Conservation (phyloP, 2,329 filamentous ascomycete species). For the Aspergillus sp. region DNA sequence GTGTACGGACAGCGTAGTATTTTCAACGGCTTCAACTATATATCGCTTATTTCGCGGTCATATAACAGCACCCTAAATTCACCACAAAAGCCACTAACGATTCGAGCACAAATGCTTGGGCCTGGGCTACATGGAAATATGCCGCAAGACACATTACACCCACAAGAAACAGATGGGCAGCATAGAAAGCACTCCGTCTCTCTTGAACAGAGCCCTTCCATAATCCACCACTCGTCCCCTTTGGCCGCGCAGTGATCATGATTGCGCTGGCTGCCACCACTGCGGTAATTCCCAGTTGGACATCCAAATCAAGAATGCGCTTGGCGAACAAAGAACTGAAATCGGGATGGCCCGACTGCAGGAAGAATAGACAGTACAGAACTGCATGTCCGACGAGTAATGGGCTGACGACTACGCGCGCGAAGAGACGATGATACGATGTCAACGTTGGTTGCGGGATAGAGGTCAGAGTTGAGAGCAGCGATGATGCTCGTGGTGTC, state of each 20-base stretch:
- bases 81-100: constrained; percentile 47
- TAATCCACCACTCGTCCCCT: constrained; percentile 28
- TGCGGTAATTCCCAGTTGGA: constrained; percentile 56
- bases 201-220: constrained; percentile 22
- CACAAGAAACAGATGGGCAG: constrained; percentile 55
- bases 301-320: constrained; percentile 57
- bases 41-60: constrained; percentile 9
- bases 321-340: constrained; percentile 48
- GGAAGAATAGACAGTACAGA: constrained; percentile 60
- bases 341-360: constrained; percentile 43
- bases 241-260: constrained; percentile 49
- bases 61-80: constrained; percentile 38
- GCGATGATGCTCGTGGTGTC: constrained; percentile 48
- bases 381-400: constrained; percentile 54
- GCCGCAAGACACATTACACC: constrained; percentile 49
- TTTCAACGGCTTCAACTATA: neutral
- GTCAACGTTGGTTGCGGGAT: constrained; percentile 58
- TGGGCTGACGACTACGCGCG: constrained; percentile 52
- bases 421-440: constrained; percentile 57
- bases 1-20: neutral
- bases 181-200: constrained; percentile 53
- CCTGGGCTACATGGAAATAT: constrained; percentile 57
- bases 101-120: constrained; percentile 55
- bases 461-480: constrained; percentile 53
- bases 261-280: constrained; percentile 48